These are phyloP conservation scores for Maudiozyma humilis DNA, from an alignment of 1,139 yeast genomes.

Conservation along the genomic window DNA sequence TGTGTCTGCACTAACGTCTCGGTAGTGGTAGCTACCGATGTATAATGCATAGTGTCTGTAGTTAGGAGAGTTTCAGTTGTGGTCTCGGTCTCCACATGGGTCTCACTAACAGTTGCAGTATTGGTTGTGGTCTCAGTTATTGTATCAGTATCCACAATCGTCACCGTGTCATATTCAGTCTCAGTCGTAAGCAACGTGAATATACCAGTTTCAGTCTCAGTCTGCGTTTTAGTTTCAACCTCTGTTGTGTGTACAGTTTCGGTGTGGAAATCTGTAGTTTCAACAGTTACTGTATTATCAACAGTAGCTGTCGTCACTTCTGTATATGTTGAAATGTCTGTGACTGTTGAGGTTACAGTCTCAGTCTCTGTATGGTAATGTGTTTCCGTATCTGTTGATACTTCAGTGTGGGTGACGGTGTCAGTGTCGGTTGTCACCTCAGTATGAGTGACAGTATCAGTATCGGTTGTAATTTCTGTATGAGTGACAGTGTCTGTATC, in stretches of 20 bases:
- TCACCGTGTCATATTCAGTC: background rate
- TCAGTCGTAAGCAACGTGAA: constrained; percentile 1
- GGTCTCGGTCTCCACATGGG: background rate
- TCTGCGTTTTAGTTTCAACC: background rate
- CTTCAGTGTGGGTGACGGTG: background rate
- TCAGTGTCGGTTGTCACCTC: constrained; percentile 2
- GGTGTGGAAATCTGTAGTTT: background rate
- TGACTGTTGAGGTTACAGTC: background rate
- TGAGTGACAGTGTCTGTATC: constrained; percentile 1
- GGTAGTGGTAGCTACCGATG: background rate
- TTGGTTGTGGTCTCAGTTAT: background rate
- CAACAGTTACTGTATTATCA: background rate
- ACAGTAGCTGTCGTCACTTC: background rate
- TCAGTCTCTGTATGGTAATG: background rate
- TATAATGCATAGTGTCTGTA: constrained; percentile 1
- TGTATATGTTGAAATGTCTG: background rate
- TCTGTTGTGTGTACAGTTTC: background rate
- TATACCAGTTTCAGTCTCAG: background rate
- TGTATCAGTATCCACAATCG: background rate
- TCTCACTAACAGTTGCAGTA: background rate
- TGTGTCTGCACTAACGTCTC: background rate
- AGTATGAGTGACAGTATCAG: constrained; percentile 1
- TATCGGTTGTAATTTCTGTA: background rate
- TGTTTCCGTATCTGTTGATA: background rate
- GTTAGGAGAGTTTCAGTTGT: background rate